Evolutionary conservation across 371 early-diverging fungal genomes (phyloP).

Genomic region (Mortierella sp.): DNA sequence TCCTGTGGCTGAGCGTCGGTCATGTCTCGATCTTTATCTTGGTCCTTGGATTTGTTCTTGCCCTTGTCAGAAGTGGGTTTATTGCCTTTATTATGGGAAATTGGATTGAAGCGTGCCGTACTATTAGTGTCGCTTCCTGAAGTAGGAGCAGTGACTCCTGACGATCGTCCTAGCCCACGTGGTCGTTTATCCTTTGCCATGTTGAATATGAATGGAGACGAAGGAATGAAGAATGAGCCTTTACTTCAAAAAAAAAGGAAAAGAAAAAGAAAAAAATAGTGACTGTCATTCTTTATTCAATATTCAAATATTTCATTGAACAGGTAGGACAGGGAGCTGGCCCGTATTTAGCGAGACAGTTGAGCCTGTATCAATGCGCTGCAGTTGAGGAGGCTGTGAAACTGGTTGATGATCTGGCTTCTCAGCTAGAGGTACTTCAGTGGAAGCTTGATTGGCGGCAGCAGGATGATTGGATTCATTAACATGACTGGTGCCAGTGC

Average conservation of each 20-base stretch:
- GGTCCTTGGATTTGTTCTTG: background rate
- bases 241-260: background rate
- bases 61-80: background rate
- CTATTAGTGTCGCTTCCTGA: background rate
- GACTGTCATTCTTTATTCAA: background rate
- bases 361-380: slow-evolving; percentile 16
- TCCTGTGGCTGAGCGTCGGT: slow-evolving; percentile 10
- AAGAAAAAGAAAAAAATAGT: slow-evolving; percentile 13
- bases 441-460: background rate
- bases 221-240: background rate
- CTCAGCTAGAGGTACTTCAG: background rate
- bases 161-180: slow-evolving; percentile 42
- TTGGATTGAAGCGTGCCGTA: slow-evolving; percentile 34
- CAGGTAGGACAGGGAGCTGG: background rate
- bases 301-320: too few relatives aligned
- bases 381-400: background rate
- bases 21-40: slow-evolving; percentile 13
- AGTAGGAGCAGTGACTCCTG: slow-evolving; percentile 9
- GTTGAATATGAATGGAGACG: background rate
- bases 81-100: slow-evolving; percentile 5
- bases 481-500: background rate
- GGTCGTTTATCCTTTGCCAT: slow-evolving; percentile 50
- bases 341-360: slow-evolving; percentile 8
- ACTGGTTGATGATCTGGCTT: background rate
- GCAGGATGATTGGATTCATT: background rate